Evolutionary conservation across 2,329 filamentous ascomycete species (phyloP).

Genomic region (Fusarium setosum): DNA sequence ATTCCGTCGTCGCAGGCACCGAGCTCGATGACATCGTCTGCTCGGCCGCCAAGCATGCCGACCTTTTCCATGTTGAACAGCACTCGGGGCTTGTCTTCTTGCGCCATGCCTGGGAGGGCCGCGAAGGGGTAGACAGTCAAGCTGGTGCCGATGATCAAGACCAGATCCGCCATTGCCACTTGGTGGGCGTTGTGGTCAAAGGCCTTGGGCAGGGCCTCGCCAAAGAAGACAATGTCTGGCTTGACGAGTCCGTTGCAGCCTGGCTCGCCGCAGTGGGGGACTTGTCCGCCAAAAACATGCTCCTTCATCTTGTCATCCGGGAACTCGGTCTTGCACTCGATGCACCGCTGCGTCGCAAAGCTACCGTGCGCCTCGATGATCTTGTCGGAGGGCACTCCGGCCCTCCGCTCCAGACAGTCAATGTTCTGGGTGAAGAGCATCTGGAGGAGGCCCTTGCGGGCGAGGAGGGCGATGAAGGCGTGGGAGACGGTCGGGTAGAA

Average conservation of each 20-base stretch:
- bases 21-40: conserved; percentile 87
- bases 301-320: conserved; percentile 79
- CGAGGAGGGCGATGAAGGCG: conserved; percentile 85
- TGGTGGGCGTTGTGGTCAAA: conserved; percentile 55
- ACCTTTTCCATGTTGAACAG: conserved; percentile 90
- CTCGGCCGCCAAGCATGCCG: conserved; percentile 78
- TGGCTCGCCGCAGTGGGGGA: conserved; percentile 73
- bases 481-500: conserved; percentile 92
- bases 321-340: conserved; percentile 82
- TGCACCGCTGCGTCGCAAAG: conserved; percentile 91
- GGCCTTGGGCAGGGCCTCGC: conserved; percentile 68
- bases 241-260: conserved; percentile 85
- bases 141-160: conserved; percentile 90
- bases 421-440: conserved; percentile 99
- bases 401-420: conserved; percentile 89
- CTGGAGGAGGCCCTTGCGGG: conserved; percentile 80
- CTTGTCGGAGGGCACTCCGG: conserved; percentile 82
- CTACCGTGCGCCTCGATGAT: conserved; percentile 97
- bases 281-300: conserved; percentile 72
- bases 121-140: conserved; percentile 91
- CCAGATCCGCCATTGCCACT: conserved; percentile 75
- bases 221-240: conserved; percentile 96
- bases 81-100: conserved; percentile 75
- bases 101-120: conserved; percentile 74
- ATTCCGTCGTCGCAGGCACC: conserved; percentile 88